phyloP scores from a whole-genome alignment of 2,329 filamentous ascomycete genomes.

The Knufia fluminis region DNA sequence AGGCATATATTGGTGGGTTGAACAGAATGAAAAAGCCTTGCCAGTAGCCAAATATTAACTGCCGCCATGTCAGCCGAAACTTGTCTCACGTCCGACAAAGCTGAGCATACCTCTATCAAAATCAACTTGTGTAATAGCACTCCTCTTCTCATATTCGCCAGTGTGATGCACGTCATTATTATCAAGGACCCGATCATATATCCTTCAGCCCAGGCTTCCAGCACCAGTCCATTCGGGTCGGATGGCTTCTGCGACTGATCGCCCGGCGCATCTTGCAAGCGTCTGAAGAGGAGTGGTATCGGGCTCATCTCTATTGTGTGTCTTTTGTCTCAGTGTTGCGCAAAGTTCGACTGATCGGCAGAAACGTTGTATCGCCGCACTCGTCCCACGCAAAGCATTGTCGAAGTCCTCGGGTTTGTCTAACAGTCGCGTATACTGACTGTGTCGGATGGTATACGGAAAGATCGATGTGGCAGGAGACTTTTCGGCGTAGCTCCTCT shows the following conservation, averaged over 20 bases:
- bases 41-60: conserved; percentile 44
- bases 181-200: conserved; percentile 36
- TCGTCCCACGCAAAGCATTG: conserved; percentile 4
- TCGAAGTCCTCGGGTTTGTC: neutral
- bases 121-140: conserved; percentile 37
- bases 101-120: conserved; percentile 31
- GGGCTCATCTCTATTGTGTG: conserved; percentile 5
- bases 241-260: conserved; percentile 15
- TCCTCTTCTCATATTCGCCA: conserved; percentile 36
- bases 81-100: neutral
- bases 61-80: conserved; percentile 5
- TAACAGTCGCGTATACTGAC: neutral
- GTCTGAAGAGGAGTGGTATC: conserved; percentile 3
- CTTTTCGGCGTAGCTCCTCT: neutral
- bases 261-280: conserved; percentile 9
- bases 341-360: neutral
- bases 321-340: neutral
- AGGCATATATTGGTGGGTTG: conserved; percentile 43
- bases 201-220: conserved; percentile 35
- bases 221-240: conserved; percentile 25
- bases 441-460: neutral
- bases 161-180: conserved; percentile 35
- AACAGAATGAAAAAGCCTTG: conserved; percentile 49
- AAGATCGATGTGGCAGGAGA: neutral
- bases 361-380: neutral